Evolutionary conservation across 371 early-diverging fungal species (phyloP).

Genomic region (Mucor racemosus): DNA sequence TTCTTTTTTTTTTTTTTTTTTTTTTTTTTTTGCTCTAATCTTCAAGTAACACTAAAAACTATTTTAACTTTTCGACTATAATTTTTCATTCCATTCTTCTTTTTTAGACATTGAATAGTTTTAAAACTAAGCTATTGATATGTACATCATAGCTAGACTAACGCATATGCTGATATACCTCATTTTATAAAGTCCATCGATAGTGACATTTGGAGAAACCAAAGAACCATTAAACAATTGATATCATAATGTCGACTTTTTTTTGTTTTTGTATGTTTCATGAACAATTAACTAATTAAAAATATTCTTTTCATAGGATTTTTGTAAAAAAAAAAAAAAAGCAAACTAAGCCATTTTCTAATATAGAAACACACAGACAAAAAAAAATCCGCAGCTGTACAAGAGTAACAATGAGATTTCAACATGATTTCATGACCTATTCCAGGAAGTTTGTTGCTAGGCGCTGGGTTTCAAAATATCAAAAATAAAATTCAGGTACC

Average conservation of each 20-base stretch:
- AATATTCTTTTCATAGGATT: background rate
- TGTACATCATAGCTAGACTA: background rate
- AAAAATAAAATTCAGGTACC: background rate
- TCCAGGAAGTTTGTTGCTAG: background rate
- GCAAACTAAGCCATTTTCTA: background rate
- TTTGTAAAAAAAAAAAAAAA: background rate
- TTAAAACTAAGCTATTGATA: background rate
- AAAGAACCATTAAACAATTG: too few species aligned
- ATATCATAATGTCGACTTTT: background rate
- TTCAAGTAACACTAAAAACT: background rate
- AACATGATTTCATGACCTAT: background rate
- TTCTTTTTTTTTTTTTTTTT: background rate
- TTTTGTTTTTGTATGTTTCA: background rate
- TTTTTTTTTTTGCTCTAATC: background rate
- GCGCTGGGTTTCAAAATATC: background rate
- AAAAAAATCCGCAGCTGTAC: background rate
- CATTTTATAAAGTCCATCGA: too few species aligned
- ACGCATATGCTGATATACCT: background rate
- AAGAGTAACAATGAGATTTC: slow-evolving; percentile 4
- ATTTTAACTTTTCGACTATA: background rate
- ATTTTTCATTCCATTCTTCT: too few species aligned
- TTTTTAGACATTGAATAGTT: background rate
- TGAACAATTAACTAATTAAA: background rate
- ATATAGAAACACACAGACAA: slow-evolving; percentile 4
- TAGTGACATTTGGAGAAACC: background rate